Conservation (phyloP, 73 alveolate species). For the Vitrella brassicaformis region DNA sequence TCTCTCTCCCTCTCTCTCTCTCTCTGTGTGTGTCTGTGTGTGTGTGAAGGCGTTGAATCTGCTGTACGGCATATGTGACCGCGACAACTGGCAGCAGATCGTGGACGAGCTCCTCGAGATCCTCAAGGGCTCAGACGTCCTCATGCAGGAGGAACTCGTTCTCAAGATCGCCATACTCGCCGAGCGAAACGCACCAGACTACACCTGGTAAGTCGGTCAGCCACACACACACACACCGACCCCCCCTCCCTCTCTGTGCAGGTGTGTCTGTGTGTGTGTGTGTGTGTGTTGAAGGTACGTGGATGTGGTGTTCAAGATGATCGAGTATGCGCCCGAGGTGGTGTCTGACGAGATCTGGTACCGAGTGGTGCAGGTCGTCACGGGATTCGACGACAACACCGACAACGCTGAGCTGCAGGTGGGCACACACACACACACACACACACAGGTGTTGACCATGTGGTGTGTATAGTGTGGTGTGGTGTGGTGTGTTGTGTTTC, state of each 20-base stretch:
- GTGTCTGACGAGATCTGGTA: constrained; percentile 84
- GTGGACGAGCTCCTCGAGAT: constrained; percentile 81
- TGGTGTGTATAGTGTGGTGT: too few relatives aligned
- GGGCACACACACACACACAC: too few relatives aligned
- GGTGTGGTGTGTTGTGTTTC: too few relatives aligned
- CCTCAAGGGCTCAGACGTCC: constrained; percentile 69
- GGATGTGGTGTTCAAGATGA: constrained; percentile 84
- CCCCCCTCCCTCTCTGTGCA: neutral
- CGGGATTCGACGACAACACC: constrained; percentile 23
- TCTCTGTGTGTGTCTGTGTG: neutral
- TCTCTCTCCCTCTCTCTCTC: neutral
- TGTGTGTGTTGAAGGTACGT: constrained; percentile 36
- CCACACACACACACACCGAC: neutral
- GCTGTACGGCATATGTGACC: constrained; percentile 72
- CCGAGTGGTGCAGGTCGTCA: constrained; percentile 74
- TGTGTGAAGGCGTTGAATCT: constrained; percentile 68
- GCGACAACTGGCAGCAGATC: constrained; percentile 46
- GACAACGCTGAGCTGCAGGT: neutral
- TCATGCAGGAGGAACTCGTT: constrained; percentile 68
- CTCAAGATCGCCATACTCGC: constrained; percentile 87
- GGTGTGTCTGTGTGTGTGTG: neutral
- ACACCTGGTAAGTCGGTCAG: constrained; percentile 52
- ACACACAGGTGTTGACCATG: too few relatives aligned
- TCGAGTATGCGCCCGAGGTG: constrained; percentile 87
- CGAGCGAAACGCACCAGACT: constrained; percentile 83